A percentile compares a stretch with the other conserved stretches of the same genome.
Evolutionary conservation across 2,329 filamentous ascomycete species (phyloP).

Genomic region (Achaetomium macrosporum): DNA sequence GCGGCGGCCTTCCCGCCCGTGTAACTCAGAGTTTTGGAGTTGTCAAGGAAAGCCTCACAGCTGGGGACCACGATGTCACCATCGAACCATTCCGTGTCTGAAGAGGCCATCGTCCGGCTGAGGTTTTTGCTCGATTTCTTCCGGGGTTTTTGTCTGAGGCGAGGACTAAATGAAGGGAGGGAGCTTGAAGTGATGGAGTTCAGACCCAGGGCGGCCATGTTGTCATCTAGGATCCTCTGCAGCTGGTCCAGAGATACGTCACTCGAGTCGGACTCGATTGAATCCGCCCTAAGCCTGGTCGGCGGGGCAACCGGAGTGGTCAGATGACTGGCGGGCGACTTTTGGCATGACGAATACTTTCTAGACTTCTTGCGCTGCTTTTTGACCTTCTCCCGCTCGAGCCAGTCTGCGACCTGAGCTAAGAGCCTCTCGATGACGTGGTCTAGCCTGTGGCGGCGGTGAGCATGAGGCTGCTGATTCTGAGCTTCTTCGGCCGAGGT

Average conservation of each 20-base stretch:
- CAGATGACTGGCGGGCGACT: conserved; percentile 28
- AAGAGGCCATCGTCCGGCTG: conserved; percentile 50
- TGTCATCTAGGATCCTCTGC: conserved; percentile 71
- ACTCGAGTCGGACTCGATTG: conserved; percentile 60
- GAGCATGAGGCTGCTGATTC: conserved; percentile 27
- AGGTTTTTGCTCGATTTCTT: conserved; percentile 35
- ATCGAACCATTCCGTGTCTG: conserved; percentile 80
- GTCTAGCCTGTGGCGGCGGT: conserved; percentile 32
- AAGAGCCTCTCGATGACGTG: conserved; percentile 12
- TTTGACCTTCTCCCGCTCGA: conserved; percentile 71
- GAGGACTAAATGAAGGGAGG: conserved; percentile 40
- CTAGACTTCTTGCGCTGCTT: conserved; percentile 50
- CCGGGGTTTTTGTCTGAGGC: conserved; percentile 39
- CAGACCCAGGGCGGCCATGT: conserved; percentile 50
- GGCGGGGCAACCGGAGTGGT: conserved; percentile 10
- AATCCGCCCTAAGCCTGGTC: conserved; percentile 39
- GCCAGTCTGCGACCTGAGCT: conserved; percentile 61
- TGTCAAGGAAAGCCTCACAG: conserved; percentile 81
- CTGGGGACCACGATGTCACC: conserved; percentile 76
- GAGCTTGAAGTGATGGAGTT: conserved; percentile 35
- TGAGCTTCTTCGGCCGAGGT: conserved; percentile 25
- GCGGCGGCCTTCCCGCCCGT: conserved; percentile 45
- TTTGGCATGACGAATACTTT: conserved; percentile 39
- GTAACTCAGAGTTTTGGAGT: conserved; percentile 81
- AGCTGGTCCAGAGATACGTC: conserved; percentile 72